These are phyloP conservation scores for Poronia punctata DNA, from an alignment of 495 filamentous ascomycete species.

Conservation along the genomic window DNA sequence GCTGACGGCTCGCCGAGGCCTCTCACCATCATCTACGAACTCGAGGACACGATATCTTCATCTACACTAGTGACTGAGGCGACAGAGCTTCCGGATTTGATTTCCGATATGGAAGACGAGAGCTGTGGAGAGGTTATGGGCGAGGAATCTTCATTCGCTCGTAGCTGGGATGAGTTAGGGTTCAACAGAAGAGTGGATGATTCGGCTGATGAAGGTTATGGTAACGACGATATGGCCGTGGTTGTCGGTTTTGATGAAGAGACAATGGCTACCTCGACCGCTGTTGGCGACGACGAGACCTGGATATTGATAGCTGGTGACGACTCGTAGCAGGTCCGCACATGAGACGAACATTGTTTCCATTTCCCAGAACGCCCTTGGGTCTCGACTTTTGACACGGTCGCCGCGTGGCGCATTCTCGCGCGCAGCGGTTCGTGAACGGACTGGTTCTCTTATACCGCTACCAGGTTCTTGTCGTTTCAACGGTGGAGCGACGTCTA, in stretches of 20 bases:
- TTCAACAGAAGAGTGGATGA: slow-evolving; percentile 1
- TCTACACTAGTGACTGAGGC: slow-evolving; percentile 6
- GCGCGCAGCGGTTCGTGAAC: slow-evolving; percentile 18
- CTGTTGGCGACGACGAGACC: slow-evolving; percentile 11
- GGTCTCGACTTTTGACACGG: slow-evolving; percentile 19
- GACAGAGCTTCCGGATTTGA: slow-evolving; percentile 15
- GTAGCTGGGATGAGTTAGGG: slow-evolving; percentile 14
- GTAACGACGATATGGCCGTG: slow-evolving; percentile 1
- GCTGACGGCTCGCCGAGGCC: slow-evolving; percentile 7
- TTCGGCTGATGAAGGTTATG: neutral
- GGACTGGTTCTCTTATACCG: slow-evolving; percentile 30
- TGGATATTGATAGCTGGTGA: slow-evolving; percentile 36
- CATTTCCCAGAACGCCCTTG: slow-evolving; percentile 25
- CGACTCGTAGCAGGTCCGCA: slow-evolving; percentile 45
- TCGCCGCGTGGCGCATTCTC: slow-evolving; percentile 7
- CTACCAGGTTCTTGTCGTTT: slow-evolving; percentile 8
- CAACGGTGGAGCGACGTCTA: neutral
- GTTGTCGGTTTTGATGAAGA: slow-evolving; percentile 6
- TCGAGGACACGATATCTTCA: slow-evolving; percentile 16
- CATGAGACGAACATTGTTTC: slow-evolving; percentile 13
- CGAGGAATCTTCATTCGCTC: neutral
- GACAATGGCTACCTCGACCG: slow-evolving; percentile 1
- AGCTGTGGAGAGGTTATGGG: slow-evolving; percentile 1
- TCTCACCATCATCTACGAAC: slow-evolving; percentile 20
- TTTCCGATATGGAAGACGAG: slow-evolving; percentile 15